Conservation (phyloP, 148 eudicot species). For the Rhododendron henanense region DNA sequence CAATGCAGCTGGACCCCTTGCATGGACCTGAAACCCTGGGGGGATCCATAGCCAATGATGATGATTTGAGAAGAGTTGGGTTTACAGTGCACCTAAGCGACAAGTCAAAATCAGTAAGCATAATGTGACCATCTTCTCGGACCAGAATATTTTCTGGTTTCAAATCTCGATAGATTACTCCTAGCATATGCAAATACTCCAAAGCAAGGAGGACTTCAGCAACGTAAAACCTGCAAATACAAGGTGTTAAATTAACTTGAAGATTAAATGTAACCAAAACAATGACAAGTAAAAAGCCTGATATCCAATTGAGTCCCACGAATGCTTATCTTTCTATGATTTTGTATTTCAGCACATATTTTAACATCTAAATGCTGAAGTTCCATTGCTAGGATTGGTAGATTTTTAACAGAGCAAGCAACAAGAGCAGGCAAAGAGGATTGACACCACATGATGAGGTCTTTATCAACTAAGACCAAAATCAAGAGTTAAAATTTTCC, state of each 20-base stretch:
- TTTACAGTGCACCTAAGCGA: constrained; percentile 36
- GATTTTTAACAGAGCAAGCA: background rate
- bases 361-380: background rate
- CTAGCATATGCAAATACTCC: constrained; percentile 49
- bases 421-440: background rate
- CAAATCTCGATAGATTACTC: constrained; percentile 42
- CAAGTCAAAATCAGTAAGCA: constrained; percentile 45
- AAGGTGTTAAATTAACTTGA: background rate
- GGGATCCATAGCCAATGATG: constrained; percentile 14
- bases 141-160: constrained; percentile 46
- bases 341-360: background rate
- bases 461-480: background rate
- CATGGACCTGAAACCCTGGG: constrained; percentile 12
- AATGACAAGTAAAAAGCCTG: background rate
- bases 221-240: constrained; percentile 27
- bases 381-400: background rate
- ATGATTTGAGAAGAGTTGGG: constrained; percentile 33
- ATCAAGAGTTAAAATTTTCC: background rate
- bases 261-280: background rate
- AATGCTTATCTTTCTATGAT: background rate
- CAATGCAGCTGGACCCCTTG: constrained; percentile 61
- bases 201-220: constrained; percentile 36
- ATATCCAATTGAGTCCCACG: background rate
- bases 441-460: background rate
- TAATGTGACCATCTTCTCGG: constrained; percentile 51